Conservation (phyloP, 2,329 filamentous ascomycete species). For the Laburnicola sp. region DNA sequence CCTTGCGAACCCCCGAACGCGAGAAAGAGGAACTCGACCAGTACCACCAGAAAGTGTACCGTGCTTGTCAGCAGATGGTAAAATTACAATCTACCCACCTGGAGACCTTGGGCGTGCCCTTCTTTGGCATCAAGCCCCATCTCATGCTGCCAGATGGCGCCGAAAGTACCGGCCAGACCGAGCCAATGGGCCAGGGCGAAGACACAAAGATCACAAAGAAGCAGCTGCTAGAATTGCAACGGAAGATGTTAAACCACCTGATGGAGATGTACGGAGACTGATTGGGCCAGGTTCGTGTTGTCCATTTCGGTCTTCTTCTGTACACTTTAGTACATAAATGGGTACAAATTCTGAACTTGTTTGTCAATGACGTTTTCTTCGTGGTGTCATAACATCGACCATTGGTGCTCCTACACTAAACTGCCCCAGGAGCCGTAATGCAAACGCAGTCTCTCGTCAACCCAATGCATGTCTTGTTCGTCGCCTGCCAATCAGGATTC, state of each 20-base stretch:
- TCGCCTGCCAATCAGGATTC: too few species aligned
- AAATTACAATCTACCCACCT: conserved; percentile 60
- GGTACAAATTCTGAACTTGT: too few species aligned
- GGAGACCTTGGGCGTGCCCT: conserved; percentile 53
- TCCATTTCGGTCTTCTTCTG: too few species aligned
- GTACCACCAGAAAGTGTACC: conserved; percentile 66
- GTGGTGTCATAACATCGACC: too few species aligned
- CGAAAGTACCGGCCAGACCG: conserved; percentile 9
- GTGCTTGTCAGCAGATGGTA: conserved; percentile 62
- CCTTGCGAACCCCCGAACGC: conserved; percentile 49
- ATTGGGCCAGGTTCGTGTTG: neutral
- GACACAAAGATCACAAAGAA: conserved; percentile 29
- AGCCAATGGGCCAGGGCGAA: neutral
- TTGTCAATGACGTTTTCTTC: too few species aligned
- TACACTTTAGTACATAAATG: too few species aligned
- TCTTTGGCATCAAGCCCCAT: conserved; percentile 34
- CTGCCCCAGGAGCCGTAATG: too few species aligned
- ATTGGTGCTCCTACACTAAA: too few species aligned
- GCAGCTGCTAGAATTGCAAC: conserved; percentile 36
- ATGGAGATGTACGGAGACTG: conserved; percentile 36
- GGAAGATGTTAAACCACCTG: conserved; percentile 44
- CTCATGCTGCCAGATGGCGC: conserved; percentile 29
- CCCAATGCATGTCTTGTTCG: neutral
- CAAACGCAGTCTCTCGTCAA: too few species aligned
- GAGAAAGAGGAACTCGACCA: conserved; percentile 58